Percentiles rank a stretch among this genome's conserved stretches.
Evolutionary conservation across 345 rosid species (phyloP).

Genomic region (Firmiana major): DNA sequence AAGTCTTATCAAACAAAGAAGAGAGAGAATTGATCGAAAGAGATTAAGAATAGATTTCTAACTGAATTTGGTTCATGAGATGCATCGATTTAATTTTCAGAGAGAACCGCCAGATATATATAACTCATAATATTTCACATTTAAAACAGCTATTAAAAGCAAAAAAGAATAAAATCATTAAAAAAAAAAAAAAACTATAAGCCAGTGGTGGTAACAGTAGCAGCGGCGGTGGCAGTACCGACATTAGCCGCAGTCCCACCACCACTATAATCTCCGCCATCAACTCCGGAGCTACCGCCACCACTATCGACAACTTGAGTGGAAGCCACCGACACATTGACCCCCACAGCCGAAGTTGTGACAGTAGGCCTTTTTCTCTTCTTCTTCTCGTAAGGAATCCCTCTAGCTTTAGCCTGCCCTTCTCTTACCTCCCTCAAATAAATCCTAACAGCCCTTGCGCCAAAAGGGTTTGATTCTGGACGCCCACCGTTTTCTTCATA

Average conservation of each 20-base stretch:
- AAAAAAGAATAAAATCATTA: not conserved
- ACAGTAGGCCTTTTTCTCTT: constrained; percentile 51
- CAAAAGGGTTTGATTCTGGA: constrained; percentile 62
- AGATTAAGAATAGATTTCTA: constrained; percentile 11
- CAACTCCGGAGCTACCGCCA: not conserved
- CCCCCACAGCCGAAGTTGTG: constrained; percentile 17
- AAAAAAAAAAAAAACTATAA: constrained; percentile 14
- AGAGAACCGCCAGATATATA: constrained; percentile 12
- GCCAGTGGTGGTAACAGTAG: constrained; percentile 22
- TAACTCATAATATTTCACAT: constrained; percentile 21
- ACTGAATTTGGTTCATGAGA: constrained; percentile 19
- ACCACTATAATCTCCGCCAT: constrained; percentile 4
- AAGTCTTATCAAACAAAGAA: not conserved
- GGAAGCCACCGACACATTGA: constrained; percentile 18
- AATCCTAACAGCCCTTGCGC: constrained; percentile 65
- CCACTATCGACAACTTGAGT: not conserved
- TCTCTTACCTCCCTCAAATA: constrained; percentile 65
- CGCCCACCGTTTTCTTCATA: constrained; percentile 68
- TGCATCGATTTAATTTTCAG: constrained; percentile 8
- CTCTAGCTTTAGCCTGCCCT: constrained; percentile 68
- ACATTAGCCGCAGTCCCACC: constrained; percentile 11
- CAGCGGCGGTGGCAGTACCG: constrained; percentile 3
- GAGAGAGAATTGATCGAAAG: not conserved
- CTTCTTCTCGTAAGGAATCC: constrained; percentile 71
- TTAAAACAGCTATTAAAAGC: constrained; percentile 1